phyloP scores from a whole-genome alignment of 106 monocot species.

The Platanthera zijinensis region DNA sequence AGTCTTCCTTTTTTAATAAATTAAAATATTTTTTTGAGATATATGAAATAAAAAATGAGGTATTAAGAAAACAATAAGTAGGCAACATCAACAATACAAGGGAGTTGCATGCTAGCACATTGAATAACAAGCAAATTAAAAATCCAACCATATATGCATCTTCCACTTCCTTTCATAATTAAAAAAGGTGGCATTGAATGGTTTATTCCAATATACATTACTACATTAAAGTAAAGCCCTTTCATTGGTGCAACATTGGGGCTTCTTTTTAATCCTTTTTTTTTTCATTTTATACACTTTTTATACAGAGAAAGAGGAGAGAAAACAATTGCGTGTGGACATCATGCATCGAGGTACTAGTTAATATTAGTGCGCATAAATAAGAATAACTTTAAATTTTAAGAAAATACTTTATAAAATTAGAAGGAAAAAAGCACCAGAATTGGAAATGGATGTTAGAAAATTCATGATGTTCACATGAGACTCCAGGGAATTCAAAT shows the following conservation, averaged over 20 bases:
- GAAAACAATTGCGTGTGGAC: too few relatives aligned
- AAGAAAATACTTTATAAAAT: neutral
- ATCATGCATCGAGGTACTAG: too few relatives aligned
- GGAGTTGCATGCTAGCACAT: neutral
- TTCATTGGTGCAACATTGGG: too few relatives aligned
- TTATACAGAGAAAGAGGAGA: too few relatives aligned
- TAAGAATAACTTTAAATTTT: neutral
- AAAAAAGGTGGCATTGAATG: neutral
- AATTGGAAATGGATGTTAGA: neutral
- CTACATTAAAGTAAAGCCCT: too few relatives aligned
- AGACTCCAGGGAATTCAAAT: neutral
- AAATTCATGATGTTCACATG: neutral
- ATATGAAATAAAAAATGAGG: neutral
- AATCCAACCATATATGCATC: neutral
- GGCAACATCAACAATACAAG: neutral
- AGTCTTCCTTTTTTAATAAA: neutral
- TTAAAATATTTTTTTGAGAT: too few relatives aligned
- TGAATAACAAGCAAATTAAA: neutral
- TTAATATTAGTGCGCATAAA: neutral
- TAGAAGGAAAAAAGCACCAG: neutral
- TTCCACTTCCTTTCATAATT: neutral
- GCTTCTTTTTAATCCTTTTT: too few relatives aligned
- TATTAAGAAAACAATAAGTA: neutral
- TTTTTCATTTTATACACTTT: too few relatives aligned
- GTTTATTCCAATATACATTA: neutral